phyloP scores from a whole-genome alignment of 345 rosid species.

The Citrus glauca region DNA sequence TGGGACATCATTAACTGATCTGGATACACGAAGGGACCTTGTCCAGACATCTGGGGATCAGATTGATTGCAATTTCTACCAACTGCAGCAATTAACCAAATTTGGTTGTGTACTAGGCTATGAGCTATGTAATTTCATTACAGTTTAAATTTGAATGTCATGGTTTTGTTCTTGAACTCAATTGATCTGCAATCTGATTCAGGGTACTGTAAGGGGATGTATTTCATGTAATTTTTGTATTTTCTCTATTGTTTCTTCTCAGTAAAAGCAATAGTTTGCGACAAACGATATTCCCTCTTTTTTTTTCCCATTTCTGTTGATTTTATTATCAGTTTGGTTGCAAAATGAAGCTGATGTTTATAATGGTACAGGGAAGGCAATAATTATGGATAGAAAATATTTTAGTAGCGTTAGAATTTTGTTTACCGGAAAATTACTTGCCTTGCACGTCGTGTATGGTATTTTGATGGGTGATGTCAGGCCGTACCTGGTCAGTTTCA shows the following conservation, averaged over 20 bases:
- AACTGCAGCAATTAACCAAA: constrained; percentile 17
- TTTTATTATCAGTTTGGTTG: background rate
- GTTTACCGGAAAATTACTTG: background rate
- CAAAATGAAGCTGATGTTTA: too few relatives aligned
- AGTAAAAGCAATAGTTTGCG: constrained; percentile 5
- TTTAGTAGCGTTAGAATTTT: background rate
- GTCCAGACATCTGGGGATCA: constrained; percentile 12
- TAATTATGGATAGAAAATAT: too few relatives aligned
- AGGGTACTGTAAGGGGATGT: background rate
- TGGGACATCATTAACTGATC: constrained; percentile 13
- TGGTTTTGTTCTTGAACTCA: constrained; percentile 1
- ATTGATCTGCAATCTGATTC: constrained; percentile 7
- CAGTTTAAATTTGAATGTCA: constrained; percentile 3
- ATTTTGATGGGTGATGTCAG: background rate
- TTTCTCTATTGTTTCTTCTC: background rate
- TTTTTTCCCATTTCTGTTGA: background rate
- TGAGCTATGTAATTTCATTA: constrained; percentile 19
- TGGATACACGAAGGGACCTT: constrained; percentile 20
- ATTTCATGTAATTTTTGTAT: background rate
- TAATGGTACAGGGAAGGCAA: too few relatives aligned
- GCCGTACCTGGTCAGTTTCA: background rate
- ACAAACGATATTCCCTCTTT: too few relatives aligned
- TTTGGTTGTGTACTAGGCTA: constrained; percentile 23
- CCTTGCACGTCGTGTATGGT: background rate
- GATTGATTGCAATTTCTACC: constrained; percentile 12